Evolutionary conservation across 495 filamentous ascomycete genomes (phyloP), one percentile per base, ranked within the genome.

Genomic region (Neurospora sublineolata): DNA sequence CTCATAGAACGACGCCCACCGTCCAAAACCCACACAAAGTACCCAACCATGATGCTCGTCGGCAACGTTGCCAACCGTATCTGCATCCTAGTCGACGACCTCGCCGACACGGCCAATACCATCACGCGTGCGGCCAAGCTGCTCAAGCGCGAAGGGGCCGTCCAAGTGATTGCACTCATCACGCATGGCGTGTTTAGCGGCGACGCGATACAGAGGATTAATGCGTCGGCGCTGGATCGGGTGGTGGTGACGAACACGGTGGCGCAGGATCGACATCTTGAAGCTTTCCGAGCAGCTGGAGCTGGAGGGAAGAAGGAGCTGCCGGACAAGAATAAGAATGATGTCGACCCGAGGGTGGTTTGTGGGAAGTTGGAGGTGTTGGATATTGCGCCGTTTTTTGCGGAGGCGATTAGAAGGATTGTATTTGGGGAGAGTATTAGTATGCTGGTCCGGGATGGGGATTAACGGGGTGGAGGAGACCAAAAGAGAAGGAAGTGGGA

Each of bases 401-500:
- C 92, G 58, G 95, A 99, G 89, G 95, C 95, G 20, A 97, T 99
- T 78, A 91, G 95, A 68, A 88, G 95, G 60, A 96, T 99, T 69
- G 95, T 98, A 81, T 94, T 98, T 82, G 95, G 95, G 71, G 95
- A 99, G 84, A 97, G 93, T 76, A 97, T 99, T 82, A 97, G 94
- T 80, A 93, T 95, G 69, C 87, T 99, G 70, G 97, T 99, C 82
- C 52, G 52, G 27, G 52, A 64, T 18, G 52, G 52, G 27, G 52
- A 64, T 33, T 64, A 9, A 64, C 7, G 12, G 14, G 27, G 20
- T 23, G 46, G 20, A 58, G 23, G 20, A 27, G 20, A 23, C 7
- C 20, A 27, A 58, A 58, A 46, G n/a, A n/a, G 16, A 44, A 44
- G 41, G 18, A n/a, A 58, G 11, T 58, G 20, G 46, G 52, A 33